Percentiles rank a stretch among this genome's conserved stretches.
These are phyloP conservation scores for Apiospora saccharicola DNA, from an alignment of 2,329 filamentous ascomycete species.

Conservation along the genomic window DNA sequence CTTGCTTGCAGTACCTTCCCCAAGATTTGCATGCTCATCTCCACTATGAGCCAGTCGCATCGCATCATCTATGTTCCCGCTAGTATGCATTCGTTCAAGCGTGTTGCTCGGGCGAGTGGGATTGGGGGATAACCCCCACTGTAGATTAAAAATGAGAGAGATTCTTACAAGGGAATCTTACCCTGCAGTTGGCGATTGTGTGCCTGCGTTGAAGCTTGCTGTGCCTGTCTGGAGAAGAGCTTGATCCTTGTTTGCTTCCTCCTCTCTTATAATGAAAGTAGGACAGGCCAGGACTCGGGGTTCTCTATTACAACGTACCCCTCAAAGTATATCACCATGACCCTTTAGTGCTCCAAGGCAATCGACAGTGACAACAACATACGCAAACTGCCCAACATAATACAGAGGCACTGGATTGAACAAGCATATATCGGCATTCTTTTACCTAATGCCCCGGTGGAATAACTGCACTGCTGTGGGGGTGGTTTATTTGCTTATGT, in stretches of 20 bases:
- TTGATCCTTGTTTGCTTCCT: constrained; percentile 14
- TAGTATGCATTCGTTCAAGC: constrained; percentile 15
- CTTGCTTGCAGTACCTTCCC: constrained; percentile 7
- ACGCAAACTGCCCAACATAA: not conserved
- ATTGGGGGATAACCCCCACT: constrained; percentile 18
- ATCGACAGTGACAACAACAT: not conserved
- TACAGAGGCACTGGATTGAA: not conserved
- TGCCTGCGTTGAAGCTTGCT: constrained; percentile 15
- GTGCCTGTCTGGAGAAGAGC: constrained; percentile 7
- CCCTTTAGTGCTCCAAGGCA: not conserved
- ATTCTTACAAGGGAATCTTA: constrained; percentile 3
- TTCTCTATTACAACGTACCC: constrained; percentile 8
- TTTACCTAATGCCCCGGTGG: constrained; percentile 1
- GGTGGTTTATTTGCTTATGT: not conserved
- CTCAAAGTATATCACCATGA: not conserved
- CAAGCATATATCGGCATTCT: not conserved
- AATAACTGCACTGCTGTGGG: not conserved
- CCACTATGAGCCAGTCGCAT: constrained; percentile 19
- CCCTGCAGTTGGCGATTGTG: constrained; percentile 1
- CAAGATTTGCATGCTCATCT: constrained; percentile 19
- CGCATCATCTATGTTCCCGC: constrained; percentile 24
- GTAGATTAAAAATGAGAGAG: not conserved
- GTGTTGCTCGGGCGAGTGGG: not conserved
- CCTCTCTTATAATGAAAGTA: not conserved
- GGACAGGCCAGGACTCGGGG: constrained; percentile 13